phyloP scores from a whole-genome alignment of 2,329 filamentous ascomycete genomes.

The Peltaster fructicola region DNA sequence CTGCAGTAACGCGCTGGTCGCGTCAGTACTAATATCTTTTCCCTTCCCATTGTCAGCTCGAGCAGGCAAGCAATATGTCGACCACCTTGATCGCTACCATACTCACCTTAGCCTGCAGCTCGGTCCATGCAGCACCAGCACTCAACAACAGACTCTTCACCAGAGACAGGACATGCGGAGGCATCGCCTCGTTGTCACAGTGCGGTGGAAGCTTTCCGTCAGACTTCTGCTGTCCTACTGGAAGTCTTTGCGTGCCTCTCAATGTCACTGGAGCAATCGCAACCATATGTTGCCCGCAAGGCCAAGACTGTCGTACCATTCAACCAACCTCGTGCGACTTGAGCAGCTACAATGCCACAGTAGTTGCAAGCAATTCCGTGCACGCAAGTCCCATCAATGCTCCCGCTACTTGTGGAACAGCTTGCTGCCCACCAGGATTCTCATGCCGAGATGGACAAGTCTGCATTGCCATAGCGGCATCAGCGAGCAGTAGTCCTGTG shows the following conservation, averaged over 20 bases:
- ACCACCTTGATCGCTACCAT: too few relatives aligned
- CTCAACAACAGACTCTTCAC: too few relatives aligned
- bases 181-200: slow-evolving; percentile 27
- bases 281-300: slow-evolving; percentile 51
- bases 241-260: slow-evolving; percentile 40
- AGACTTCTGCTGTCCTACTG: slow-evolving; percentile 47
- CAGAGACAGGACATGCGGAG: slow-evolving; percentile 36
- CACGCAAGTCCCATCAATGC: slow-evolving; percentile 45
- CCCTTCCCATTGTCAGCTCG: too few relatives aligned
- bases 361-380: slow-evolving; percentile 40
- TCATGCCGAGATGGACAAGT: slow-evolving; percentile 1
- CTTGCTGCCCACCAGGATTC: slow-evolving; percentile 58
- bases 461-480: slow-evolving; percentile 1
- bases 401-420: slow-evolving; percentile 39
- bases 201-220: slow-evolving; percentile 41
- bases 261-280: slow-evolving; percentile 46
- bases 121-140: too few relatives aligned
- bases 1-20: too few relatives aligned
- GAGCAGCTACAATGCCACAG: slow-evolving; percentile 39
- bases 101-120: too few relatives aligned
- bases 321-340: slow-evolving; percentile 48
- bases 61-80: too few relatives aligned
- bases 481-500: neutral
- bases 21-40: too few relatives aligned
- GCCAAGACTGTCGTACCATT: slow-evolving; percentile 41